A percentile compares a stretch with the other conserved stretches of the same genome.
Evolutionary conservation across 345 rosid species (phyloP).

Genomic region (Eucalyptus dawsonii): DNA sequence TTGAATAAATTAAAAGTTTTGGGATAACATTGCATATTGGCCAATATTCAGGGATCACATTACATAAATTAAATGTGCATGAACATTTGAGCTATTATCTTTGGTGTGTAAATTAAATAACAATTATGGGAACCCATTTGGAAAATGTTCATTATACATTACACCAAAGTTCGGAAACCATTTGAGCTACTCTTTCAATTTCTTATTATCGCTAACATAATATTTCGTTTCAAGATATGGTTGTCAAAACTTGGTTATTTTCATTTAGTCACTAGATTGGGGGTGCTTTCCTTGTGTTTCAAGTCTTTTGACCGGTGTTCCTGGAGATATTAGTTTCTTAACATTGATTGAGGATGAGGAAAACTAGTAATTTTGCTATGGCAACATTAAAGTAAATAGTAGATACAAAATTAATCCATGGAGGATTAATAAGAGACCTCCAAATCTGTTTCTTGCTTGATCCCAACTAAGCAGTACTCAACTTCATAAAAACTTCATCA

Average conservation of each 20-base stretch:
- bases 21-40: fast-evolving
- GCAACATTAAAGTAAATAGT: neutral
- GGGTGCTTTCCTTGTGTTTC: neutral
- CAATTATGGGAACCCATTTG: too few species aligned
- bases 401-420: neutral
- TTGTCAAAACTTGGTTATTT: too few species aligned
- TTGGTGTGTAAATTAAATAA: too few species aligned
- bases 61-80: neutral
- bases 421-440: neutral
- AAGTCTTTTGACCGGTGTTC: neutral
- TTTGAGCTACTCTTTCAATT: neutral
- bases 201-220: too few species aligned
- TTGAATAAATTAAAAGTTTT: fast-evolving
- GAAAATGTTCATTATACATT: too few species aligned
- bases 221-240: fast-evolving
- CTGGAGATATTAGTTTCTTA: neutral
- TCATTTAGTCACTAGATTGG: neutral
- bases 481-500: too few species aligned
- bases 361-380: neutral
- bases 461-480: neutral
- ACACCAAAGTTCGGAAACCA: fast-evolving
- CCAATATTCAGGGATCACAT: fast-evolving
- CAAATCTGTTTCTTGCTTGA: neutral
- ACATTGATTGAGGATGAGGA: neutral
- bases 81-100: neutral